These are phyloP conservation scores for Lophiostoma macrostomum DNA, from an alignment of 495 filamentous ascomycete genomes.

Conservation along the genomic window DNA sequence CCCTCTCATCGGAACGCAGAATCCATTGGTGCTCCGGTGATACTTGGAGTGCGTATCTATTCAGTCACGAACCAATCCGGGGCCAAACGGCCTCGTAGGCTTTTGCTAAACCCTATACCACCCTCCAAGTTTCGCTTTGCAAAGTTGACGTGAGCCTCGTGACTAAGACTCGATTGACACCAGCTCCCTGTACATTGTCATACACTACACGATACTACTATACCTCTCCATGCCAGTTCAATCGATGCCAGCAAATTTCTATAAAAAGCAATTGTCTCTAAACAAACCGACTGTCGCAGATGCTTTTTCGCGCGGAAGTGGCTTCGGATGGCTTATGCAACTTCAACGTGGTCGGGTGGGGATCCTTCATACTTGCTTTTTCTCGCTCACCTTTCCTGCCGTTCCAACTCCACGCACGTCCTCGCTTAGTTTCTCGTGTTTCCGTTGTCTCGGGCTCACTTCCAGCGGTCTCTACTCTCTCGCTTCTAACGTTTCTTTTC, in stretches of 20 bases:
- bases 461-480: not conserved
- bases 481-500: not conserved
- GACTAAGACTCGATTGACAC: too few species aligned
- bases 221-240: too few species aligned
- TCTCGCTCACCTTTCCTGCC: not conserved
- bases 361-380: constrained; percentile 10
- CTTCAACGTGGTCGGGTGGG: constrained; percentile 10
- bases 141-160: too few species aligned
- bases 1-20: too few species aligned
- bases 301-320: constrained; percentile 21
- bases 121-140: too few species aligned
- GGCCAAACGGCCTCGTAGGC: too few species aligned
- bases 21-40: too few species aligned
- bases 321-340: constrained; percentile 28
- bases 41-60: too few species aligned
- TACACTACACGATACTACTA: too few species aligned
- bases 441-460: not conserved
- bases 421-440: constrained; percentile 2
- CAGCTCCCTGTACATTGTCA: too few species aligned
- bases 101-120: too few species aligned
- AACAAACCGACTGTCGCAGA: not conserved
- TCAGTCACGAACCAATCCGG: too few species aligned
- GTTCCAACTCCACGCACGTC: not conserved
- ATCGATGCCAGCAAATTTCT: not conserved
- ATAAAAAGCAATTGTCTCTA: not conserved